phyloP scores from a whole-genome alignment of 1,284 basidiomycete genomes.

The Ceratobasidium sp. region DNA sequence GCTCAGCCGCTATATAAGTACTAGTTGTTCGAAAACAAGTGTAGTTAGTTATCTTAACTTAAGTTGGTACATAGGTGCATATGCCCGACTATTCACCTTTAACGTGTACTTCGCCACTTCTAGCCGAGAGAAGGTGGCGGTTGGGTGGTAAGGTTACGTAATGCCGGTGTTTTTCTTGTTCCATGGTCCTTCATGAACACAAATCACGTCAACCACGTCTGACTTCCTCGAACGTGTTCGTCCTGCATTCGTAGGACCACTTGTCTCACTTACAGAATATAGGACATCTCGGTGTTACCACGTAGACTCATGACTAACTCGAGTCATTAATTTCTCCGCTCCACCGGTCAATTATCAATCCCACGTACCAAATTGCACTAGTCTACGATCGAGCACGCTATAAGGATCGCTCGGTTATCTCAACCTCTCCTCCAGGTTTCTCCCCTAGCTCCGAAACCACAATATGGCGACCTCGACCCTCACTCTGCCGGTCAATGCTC shows the following conservation, averaged over 20 bases:
- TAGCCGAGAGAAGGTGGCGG: neutral
- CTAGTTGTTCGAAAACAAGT: no score
- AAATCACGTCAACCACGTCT: no score
- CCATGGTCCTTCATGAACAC: neutral
- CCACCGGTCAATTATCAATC: slow-evolving; percentile 31
- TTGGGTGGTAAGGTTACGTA: neutral
- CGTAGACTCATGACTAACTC: neutral
- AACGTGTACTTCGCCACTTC: no score
- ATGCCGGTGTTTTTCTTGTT: neutral
- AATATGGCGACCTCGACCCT: neutral
- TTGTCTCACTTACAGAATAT: neutral
- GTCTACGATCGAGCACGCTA: neutral
- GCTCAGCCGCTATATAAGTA: no score
- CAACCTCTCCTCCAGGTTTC: neutral
- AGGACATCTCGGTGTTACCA: neutral
- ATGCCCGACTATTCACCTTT: no score
- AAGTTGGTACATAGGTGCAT: no score
- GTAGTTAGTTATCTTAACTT: no score
- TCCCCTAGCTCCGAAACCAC: neutral
- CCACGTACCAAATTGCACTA: neutral
- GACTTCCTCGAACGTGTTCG: slow-evolving; percentile 11
- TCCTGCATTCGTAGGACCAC: neutral
- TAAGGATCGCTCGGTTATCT: neutral
- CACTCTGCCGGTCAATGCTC: neutral
- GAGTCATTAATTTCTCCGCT: slow-evolving; percentile 10